Evolutionary conservation across 257 asterid genomes (phyloP).

Genomic region (Fraxinus excelsior): DNA sequence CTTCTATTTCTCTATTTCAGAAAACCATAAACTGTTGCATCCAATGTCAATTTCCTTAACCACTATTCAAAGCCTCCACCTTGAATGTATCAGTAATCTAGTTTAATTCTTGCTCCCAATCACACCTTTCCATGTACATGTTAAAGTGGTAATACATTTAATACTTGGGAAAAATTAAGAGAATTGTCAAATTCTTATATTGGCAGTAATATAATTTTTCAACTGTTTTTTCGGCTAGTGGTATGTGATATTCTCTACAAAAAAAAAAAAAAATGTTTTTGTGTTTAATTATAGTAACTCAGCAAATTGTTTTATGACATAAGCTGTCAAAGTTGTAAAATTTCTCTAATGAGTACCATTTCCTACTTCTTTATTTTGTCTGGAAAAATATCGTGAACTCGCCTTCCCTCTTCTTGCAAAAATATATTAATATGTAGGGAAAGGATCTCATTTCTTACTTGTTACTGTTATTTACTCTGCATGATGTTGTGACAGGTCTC

Average conservation of each 20-base stretch:
- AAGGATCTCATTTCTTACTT: not conserved
- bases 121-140: not conserved
- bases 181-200: too few species aligned
- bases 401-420: not conserved
- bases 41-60: not conserved
- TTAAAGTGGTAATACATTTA: too few species aligned
- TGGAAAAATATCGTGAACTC: not conserved
- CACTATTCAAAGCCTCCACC: not conserved
- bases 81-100: not conserved
- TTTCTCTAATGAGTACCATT: too few species aligned
- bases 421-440: not conserved
- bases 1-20: not conserved
- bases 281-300: not conserved
- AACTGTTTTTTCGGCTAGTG: not conserved
- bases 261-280: too few species aligned
- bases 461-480: constrained; percentile 5
- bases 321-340: not conserved
- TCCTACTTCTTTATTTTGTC: not conserved
- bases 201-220: not conserved
- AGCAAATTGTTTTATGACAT: not conserved
- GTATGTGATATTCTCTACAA: not conserved
- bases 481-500: constrained; percentile 54
- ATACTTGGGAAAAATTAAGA: not conserved
- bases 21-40: not conserved
- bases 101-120: not conserved